Percentiles rank a stretch among this genome's conserved stretches.
Conservation (phyloP, 2,329 filamentous ascomycete genomes). For the Mollisiaceae sp. region DNA sequence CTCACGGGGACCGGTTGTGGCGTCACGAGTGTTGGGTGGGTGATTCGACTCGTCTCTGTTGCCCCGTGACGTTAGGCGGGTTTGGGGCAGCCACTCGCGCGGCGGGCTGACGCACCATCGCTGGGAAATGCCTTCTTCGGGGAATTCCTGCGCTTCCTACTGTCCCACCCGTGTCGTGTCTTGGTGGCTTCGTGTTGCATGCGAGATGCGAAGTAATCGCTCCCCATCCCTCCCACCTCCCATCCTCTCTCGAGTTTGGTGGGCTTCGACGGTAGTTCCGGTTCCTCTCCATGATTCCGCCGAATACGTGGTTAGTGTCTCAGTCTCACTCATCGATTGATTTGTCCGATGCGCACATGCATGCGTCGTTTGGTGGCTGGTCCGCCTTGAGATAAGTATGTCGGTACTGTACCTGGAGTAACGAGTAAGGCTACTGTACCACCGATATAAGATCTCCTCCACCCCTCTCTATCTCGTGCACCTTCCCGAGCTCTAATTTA, state of each 20-base stretch:
- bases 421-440: background rate
- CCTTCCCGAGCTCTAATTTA: background rate
- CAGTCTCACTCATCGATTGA: background rate
- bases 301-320: slow-evolving; percentile 5
- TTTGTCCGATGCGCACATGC: background rate
- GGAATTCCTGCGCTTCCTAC: background rate
- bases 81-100: background rate
- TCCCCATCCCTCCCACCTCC: background rate
- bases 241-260: background rate
- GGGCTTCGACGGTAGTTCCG: background rate
- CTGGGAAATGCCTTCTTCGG: background rate
- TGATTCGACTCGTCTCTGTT: background rate
- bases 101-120: background rate
- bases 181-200: background rate
- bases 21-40: no score
- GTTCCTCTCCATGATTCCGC: background rate
- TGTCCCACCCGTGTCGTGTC: background rate
- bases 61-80: no score
- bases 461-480: background rate
- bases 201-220: background rate
- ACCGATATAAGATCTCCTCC: background rate
- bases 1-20: background rate
- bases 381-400: no score
- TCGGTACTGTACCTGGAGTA: background rate
- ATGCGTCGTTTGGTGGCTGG: background rate